Base-by-base conservation (phyloP, 371 early-diverging fungal genomes). In the Capniomyces stellatus region DNA sequence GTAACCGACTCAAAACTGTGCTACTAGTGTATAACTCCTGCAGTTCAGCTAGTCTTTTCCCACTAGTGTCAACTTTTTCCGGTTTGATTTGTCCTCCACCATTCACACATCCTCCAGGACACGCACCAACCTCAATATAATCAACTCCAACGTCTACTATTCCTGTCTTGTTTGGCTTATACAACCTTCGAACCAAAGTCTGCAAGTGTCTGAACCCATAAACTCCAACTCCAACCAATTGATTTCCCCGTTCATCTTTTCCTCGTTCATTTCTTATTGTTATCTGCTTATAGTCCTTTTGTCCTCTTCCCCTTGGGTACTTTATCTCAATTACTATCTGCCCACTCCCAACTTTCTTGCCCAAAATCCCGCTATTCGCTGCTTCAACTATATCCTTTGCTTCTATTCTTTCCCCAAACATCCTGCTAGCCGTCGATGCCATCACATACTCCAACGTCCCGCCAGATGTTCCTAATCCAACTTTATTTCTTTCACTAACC, bases 161-260 rank as follows among this genome's bases (percentile, higher is more conserved):
- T n/a, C n/a, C n/a, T 15, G 27, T 12, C 0, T 64, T 64, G 21
- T 75, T 71, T 46, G 76, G 75, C 28, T 78, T 75, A 0, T 71
- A 73, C 48, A 84, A 67, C 58, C 85, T 88, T 21, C 95, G 82
- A 19, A 95, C 87, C 47, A 92, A 63, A 55, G 91, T 94, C 67
- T 97, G 96, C 57, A 97, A 87, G 62, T 97, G 92, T 25, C 92
- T 76, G 73, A 97, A 97, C 1, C 98, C 96, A 66, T 93, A 93
- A 0, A 86, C 85, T 0, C 87, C 91, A 71, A 92, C 89, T 4
- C 52, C 46, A 4, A 29, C 22, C 10, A 52, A 21, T 13, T 13
- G 12, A 13, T 46, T 41, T 46, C 13, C 13, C 18, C 13, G 22
- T 46, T 40, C 40, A n/a, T 40, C n/a, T 3, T 50, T 74, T 60